phyloP scores from a whole-genome alignment of 2,329 filamentous ascomycete genomes.

The Ceratocystis diversiconidia region DNA sequence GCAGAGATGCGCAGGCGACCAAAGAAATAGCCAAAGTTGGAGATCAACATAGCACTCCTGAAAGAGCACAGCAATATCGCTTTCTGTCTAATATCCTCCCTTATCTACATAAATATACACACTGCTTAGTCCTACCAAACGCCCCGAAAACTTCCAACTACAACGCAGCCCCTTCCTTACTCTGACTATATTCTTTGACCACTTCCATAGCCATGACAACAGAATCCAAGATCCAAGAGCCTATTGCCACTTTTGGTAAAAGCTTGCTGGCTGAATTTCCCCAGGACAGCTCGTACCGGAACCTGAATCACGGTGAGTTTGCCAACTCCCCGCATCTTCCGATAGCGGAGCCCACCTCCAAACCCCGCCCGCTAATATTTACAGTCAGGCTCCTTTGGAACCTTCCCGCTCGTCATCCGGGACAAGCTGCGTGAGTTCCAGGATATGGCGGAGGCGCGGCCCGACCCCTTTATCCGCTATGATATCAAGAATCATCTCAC shows the following conservation, averaged over 20 bases:
- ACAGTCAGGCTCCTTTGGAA: conserved; percentile 59
- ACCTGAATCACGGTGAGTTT: conserved; percentile 60
- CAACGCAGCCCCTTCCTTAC: too few relatives aligned
- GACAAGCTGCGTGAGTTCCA: conserved; percentile 49
- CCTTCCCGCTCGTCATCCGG: conserved; percentile 50
- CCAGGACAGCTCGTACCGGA: conserved; percentile 37
- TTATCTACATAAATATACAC: not conserved
- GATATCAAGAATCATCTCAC: conserved; percentile 49
- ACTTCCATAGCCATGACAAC: not conserved
- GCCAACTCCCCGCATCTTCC: not conserved
- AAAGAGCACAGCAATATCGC: too few relatives aligned
- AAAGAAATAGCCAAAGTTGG: too few relatives aligned
- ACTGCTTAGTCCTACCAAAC: not conserved
- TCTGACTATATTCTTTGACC: not conserved
- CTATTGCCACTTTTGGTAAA: conserved; percentile 12
- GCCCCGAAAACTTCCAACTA: too few relatives aligned
- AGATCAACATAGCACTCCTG: too few relatives aligned
- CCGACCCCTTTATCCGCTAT: conserved; percentile 66
- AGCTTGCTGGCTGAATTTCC: conserved; percentile 10
- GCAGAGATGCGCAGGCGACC: too few relatives aligned
- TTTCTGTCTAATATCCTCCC: too few relatives aligned
- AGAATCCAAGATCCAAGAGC: not conserved
- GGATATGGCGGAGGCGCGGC: conserved; percentile 48
- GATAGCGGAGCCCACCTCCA: not conserved
- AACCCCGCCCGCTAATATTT: conserved; percentile 9